Evolutionary conservation across 164 flowering plant species (phyloP).

Genomic region (Saururus chinensis): DNA sequence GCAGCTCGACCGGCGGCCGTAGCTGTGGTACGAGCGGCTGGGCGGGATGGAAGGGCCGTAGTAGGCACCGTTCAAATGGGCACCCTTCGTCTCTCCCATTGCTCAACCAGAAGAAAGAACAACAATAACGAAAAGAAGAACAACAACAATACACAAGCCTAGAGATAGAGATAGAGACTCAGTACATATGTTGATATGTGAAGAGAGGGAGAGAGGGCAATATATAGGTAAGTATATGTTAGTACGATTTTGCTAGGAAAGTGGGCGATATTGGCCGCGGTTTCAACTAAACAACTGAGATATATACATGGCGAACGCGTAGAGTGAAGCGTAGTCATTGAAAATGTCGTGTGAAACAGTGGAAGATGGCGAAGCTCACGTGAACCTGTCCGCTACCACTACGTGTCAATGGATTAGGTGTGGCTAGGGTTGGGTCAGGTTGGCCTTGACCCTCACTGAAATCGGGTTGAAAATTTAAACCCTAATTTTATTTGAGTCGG

Average conservation of each 20-base stretch:
- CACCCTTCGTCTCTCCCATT: constrained; percentile 4
- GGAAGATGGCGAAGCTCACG: too few species aligned
- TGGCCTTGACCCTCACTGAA: too few species aligned
- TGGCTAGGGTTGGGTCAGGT: too few species aligned
- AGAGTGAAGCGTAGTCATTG: neutral
- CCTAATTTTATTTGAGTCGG: too few species aligned
- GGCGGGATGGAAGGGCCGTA: constrained; percentile 8
- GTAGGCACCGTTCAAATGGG: constrained; percentile 7
- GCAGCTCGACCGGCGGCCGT: neutral
- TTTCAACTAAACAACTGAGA: neutral
- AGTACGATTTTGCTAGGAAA: neutral
- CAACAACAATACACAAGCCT: neutral
- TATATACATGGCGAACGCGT: neutral
- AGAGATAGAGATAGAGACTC: neutral
- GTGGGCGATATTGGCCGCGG: neutral
- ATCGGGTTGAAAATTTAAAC: too few species aligned
- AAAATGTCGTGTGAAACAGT: neutral
- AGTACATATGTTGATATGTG: neutral
- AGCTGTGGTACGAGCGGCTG: neutral
- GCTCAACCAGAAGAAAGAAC: neutral
- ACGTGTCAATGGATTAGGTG: too few species aligned
- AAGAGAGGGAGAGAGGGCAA: neutral
- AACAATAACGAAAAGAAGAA: neutral
- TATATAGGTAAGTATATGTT: neutral
- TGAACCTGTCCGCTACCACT: too few species aligned